Conservation (phyloP, 306 rosid species). For the Lithocarpus polystachyus region DNA sequence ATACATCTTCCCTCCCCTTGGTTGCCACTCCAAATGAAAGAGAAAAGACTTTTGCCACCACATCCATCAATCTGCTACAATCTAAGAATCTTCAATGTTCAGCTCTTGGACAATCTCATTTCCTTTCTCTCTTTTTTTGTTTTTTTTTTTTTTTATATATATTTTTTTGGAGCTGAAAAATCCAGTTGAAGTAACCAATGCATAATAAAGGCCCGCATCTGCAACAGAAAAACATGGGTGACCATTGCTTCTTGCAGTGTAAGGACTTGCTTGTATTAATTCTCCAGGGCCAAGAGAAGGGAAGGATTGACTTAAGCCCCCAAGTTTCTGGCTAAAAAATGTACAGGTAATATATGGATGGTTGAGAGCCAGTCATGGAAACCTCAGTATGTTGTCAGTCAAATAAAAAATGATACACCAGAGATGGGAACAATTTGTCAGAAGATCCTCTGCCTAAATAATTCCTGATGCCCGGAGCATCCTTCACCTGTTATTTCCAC, state of each 20-base stretch:
- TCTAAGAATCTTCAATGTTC: background rate
- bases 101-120: background rate
- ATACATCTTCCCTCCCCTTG: background rate
- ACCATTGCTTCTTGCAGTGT: background rate
- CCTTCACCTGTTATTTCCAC: background rate
- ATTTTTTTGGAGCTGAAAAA: background rate
- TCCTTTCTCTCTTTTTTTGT: background rate
- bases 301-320: background rate
- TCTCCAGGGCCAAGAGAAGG: background rate
- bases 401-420: background rate
- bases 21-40: background rate
- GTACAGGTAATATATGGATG: background rate
- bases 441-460: background rate
- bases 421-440: background rate
- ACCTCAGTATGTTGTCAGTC: background rate
- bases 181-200: background rate
- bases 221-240: background rate
- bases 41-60: background rate
- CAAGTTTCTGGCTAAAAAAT: background rate
- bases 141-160: background rate
- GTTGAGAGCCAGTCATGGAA: background rate
- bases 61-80: background rate
- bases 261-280: background rate
- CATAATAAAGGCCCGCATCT: background rate
- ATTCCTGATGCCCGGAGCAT: background rate